phyloP scores from a whole-genome alignment of 2,329 filamentous ascomycete genomes.

The Botryotinia globosa region DNA sequence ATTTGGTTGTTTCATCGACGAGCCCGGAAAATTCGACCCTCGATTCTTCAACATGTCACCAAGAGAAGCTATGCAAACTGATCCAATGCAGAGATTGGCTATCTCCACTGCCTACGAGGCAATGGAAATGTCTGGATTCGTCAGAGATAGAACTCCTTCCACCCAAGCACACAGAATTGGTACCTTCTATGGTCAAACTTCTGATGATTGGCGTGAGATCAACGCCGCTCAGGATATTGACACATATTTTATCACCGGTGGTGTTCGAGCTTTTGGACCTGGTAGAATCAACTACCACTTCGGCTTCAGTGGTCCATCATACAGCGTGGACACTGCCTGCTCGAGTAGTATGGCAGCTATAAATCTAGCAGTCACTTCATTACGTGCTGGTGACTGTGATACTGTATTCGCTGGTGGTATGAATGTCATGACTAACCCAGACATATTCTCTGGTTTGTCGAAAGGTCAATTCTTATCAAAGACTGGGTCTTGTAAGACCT shows the following conservation, averaged over 20 bases:
- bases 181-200: slow-evolving; percentile 27
- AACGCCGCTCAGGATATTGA: slow-evolving; percentile 31
- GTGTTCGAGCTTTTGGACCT: slow-evolving; percentile 32
- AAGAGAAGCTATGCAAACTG: slow-evolving; percentile 72
- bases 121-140: slow-evolving; percentile 19
- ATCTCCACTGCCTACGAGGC: slow-evolving; percentile 73
- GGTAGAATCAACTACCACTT: slow-evolving; percentile 42
- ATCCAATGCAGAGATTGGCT: slow-evolving; percentile 74
- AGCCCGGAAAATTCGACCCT: slow-evolving; percentile 73
- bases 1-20: slow-evolving; percentile 67
- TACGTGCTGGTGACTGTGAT: slow-evolving; percentile 46
- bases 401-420: slow-evolving; percentile 44
- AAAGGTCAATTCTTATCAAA: slow-evolving; percentile 45
- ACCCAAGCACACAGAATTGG: slow-evolving; percentile 42
- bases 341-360: slow-evolving; percentile 54
- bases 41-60: slow-evolving; percentile 84
- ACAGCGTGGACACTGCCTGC: slow-evolving; percentile 59
- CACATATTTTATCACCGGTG: slow-evolving; percentile 34
- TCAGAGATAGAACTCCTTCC: slow-evolving; percentile 27
- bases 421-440: slow-evolving; percentile 35
- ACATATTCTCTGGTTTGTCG: slow-evolving; percentile 26
- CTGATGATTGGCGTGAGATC: slow-evolving; percentile 26
- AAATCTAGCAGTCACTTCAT: slow-evolving; percentile 51
- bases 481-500: slow-evolving; percentile 42
- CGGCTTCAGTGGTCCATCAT: slow-evolving; percentile 47